Base-by-base conservation (phyloP, 169 alveolate species). In the Plasmodium relictum region DNA sequence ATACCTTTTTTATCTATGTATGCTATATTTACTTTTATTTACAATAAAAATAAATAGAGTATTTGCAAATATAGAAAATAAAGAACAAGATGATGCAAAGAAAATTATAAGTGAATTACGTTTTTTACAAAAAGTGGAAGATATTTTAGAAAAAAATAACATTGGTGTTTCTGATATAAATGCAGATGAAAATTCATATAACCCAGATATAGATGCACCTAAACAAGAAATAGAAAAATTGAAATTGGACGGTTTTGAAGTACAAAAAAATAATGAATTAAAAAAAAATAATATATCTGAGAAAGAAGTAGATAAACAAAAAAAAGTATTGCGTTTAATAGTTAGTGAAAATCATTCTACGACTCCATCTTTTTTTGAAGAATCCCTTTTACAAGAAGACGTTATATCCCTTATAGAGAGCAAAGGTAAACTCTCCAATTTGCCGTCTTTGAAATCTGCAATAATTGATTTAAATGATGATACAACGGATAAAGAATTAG, bases 261-360 rank as follows among this genome's bases (percentile, higher is more conserved):
- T 14, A 10, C 22, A 48, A 31, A 8, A 4, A 54, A 16, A 20
- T 8, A 10, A 22, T 31, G 24, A 16, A 24, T 44, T 26, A 74
- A 58, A 37, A 42, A 41, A 20, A 12, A 39, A 10, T 22, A 45
- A 44, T 16, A 56, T 6, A 45, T 20, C 24, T n/a, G 69, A 78
- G 37, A 78, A 62, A 26, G 72, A 65, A 16, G 3, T 26, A 52
- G 6, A n/a, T 2, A 41, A 52, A 2, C 52, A 80, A 37, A 80
- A 80, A n/a, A 80, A 80, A 12, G 68, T 66, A 10, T 45, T 80
- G 44, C 52, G 91, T 9, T 41, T 80, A 39, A 42, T 80, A 0
- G 91, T 80, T 20, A 80, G 91, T 37, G 83, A 80, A 37, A 69
- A 80, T 41, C 91, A 80, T 56, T 10, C 65, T 2, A 80, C 91